Percentiles rank a stretch among this genome's conserved stretches.
phyloP scores from a whole-genome alignment of 129 eudicot genomes.

The Pseudognaphalium luteoalbum region DNA sequence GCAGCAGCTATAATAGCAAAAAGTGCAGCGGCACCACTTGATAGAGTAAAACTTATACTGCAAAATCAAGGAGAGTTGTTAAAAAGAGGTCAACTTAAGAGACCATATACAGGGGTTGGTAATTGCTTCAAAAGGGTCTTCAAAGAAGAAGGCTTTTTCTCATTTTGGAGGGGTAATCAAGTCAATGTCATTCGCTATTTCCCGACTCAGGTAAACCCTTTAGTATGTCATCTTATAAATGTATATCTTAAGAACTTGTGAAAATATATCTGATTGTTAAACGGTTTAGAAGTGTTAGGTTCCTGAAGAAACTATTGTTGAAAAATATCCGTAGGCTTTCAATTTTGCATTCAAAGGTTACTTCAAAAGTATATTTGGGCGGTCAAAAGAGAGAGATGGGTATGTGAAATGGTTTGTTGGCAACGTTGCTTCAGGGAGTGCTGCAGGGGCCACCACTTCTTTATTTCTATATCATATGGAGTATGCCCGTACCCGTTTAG shows the following conservation, averaged over 20 bases:
- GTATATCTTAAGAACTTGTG: slow-evolving; percentile 15
- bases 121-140: slow-evolving; percentile 73
- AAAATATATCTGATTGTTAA: slow-evolving; percentile 28
- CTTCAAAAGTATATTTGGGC: slow-evolving; percentile 70
- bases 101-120: slow-evolving; percentile 67
- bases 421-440: slow-evolving; percentile 98
- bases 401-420: slow-evolving; percentile 92
- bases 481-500: slow-evolving; percentile 90
- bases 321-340: slow-evolving; percentile 69
- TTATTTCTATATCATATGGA: slow-evolving; percentile 88
- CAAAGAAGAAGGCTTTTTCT: slow-evolving; percentile 74
- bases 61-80: slow-evolving; percentile 95
- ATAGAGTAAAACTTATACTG: slow-evolving; percentile 90
- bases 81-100: slow-evolving; percentile 76
- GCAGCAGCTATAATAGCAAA: slow-evolving; percentile 76
- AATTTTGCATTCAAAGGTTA: slow-evolving; percentile 99
- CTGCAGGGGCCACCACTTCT: slow-evolving; percentile 99
- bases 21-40: slow-evolving; percentile 91
- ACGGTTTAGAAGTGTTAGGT: slow-evolving; percentile 28
- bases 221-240: slow-evolving; percentile 1
- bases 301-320: slow-evolving; percentile 35
- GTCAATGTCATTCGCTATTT: slow-evolving; percentile 89
- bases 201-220: slow-evolving; percentile 80
- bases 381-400: slow-evolving; percentile 91
- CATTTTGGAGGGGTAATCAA: slow-evolving; percentile 98